Evolutionary conservation across 495 filamentous ascomycete genomes (phyloP), one percentile per base, ranked within the genome.

Genomic region (Talaromyces ruber): DNA sequence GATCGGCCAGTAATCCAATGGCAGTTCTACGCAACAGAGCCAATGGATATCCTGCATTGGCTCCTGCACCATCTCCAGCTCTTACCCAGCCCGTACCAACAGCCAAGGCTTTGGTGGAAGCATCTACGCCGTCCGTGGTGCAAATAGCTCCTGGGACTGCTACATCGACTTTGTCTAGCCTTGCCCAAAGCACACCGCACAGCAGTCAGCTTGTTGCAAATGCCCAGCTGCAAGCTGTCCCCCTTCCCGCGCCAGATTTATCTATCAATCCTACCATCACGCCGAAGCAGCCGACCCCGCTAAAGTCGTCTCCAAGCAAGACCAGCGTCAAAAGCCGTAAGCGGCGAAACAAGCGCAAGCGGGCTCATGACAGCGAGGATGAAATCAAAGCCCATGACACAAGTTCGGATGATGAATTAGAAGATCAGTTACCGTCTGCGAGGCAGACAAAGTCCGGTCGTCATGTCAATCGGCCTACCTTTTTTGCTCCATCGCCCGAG

Each of bases 401-500:
- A 32, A 72, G 73, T 62, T 75, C 79, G 18, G 79, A 83, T 59
- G 76, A 73, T 47, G 28, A 72, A 50, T 77, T 79, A 8, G 75
- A 77, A 12, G 73, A 79, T 39, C 75, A 83, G 47, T 79, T 81
- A 16, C 79, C 82, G 14, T 68, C 80, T 11, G 82, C 82, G 3
- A 89, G 84, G 18, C 86, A 82, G 67, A 95, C 92, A 6, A 91
- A 92, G 65, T 96, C 91, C 14, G 92, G 92, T 29, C 86, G 92
- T 50, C 85, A 89, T 52, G 84, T 96, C 8, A 84, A 86, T 65
- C 90, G 89, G 62, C 91, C 92, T 4, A 73, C 82, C 6, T 56
- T 82, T 79, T 72, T 95, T 86, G 74, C 84, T 82, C 66, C 91
- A 86, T 11, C 81, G 79, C 8, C 74, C 71, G 62, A 80, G 59